A percentile compares a stretch with the other conserved stretches of the same genome.
Evolutionary conservation across 2,329 filamentous ascomycete species (phyloP).

Genomic region (Colletotrichum nymphaeae): DNA sequence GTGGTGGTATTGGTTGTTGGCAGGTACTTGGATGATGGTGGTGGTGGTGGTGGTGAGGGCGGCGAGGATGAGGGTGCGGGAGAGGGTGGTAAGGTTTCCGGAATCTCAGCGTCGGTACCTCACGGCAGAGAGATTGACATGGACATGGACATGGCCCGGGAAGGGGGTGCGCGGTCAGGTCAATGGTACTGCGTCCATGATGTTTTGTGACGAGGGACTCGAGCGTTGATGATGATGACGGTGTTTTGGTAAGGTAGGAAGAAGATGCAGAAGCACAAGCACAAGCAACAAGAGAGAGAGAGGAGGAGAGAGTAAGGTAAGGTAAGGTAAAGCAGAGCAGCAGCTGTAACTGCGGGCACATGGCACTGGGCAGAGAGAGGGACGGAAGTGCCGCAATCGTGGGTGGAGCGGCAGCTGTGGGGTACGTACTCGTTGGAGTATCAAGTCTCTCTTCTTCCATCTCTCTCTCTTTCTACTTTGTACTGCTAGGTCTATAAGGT

Average conservation of each 20-base stretch:
- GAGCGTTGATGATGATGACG: slow-evolving; percentile 14
- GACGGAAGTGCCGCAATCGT: slow-evolving; percentile 34
- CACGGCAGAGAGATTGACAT: slow-evolving; percentile 9
- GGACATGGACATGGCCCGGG: slow-evolving; percentile 19
- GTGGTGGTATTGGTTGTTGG: background rate
- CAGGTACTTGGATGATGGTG: too few species aligned
- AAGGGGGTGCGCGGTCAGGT: slow-evolving; percentile 14
- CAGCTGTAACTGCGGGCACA: background rate
- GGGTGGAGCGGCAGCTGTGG: slow-evolving; percentile 14
- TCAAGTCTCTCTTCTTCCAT: background rate
- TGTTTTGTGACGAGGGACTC: slow-evolving; percentile 18
- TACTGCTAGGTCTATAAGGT: background rate
- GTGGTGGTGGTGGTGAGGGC: background rate
- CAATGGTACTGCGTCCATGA: slow-evolving; percentile 3
- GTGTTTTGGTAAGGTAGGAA: slow-evolving; percentile 2
- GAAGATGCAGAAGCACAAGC: background rate
- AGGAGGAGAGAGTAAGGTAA: background rate
- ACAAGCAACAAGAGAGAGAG: background rate
- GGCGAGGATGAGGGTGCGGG: background rate
- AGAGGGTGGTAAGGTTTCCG: background rate
- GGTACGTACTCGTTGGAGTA: slow-evolving; percentile 10
- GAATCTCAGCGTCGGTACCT: background rate
- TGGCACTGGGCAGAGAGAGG: background rate
- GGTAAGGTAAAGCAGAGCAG: too few species aligned
- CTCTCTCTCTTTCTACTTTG: too few species aligned